Evolutionary conservation across 164 flowering plant genomes (phyloP).

Genomic region (Sedum album): DNA sequence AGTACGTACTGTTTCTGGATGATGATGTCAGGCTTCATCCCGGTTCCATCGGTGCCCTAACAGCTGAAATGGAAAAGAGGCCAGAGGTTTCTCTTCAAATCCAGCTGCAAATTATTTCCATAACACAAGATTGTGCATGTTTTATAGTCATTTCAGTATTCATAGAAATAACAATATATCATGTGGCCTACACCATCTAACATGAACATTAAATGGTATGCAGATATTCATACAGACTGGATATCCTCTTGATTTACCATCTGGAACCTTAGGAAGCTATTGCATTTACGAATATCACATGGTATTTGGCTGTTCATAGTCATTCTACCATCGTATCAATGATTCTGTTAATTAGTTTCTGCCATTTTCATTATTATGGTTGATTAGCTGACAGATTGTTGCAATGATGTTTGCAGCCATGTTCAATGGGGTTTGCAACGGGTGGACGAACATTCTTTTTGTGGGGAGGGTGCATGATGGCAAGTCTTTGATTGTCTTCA

Average conservation of each 20-base stretch:
- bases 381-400: not conserved
- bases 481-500: slow-evolving; percentile 22
- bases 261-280: slow-evolving; percentile 96
- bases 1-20: slow-evolving; percentile 88
- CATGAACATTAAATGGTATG: slow-evolving; percentile 16
- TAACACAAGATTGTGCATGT: not conserved
- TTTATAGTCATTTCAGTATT: not conserved
- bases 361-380: not conserved
- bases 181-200: no score
- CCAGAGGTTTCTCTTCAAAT: slow-evolving; percentile 51
- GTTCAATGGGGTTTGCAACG: slow-evolving; percentile 99
- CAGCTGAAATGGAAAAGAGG: slow-evolving; percentile 85
- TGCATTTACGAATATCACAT: slow-evolving; percentile 98
- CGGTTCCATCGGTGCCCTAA: slow-evolving; percentile 87
- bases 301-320: slow-evolving; percentile 37
- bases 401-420: slow-evolving; percentile 54
- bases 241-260: slow-evolving; percentile 96
- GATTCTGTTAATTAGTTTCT: not conserved
- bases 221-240: slow-evolving; percentile 99
- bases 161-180: no score
- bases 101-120: not conserved
- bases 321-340: not conserved
- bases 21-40: slow-evolving; percentile 98
- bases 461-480: slow-evolving; percentile 99
- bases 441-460: slow-evolving; percentile 94